Base-by-base conservation (phyloP, 305 asterid species). In the Solanum hybrid region DNA sequence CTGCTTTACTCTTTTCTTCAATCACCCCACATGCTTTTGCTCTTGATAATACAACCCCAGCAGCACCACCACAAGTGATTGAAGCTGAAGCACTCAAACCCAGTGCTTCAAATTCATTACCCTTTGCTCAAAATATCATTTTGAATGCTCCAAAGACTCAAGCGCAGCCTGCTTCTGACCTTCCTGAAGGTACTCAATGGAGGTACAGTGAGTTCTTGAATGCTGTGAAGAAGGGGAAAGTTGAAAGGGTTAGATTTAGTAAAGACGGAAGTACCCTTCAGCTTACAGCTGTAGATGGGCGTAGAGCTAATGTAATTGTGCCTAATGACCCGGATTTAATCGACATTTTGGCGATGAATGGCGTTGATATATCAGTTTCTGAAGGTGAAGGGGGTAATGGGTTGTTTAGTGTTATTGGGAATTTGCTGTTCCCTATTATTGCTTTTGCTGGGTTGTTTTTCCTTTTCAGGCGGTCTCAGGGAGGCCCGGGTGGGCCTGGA, bases 141-240 rank as follows among this genome's bases (percentile, higher is more conserved):
- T 90, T 96, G 92, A 94, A 86, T 82, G 95, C 95, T 24, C 99
- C 99, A 6, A 95, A 96, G 91, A 98, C 98, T 20, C 96, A 94
- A 89, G 88, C 95, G 61, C 96, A 93, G 89, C 74, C 95, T 61
- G 89, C 88, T 6, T 75, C 99, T 4, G 99, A 97, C 89, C 92
- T 97, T 86, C 99, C 99, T 0, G 99, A 97, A 4, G 98, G 98
- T 1, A 91, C 97, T 57, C 95, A 96, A 4, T 97, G 99, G 99
- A 93, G 99, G 4, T 97, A 97, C 93, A 97, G 98, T 61, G 99
- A 97, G 75, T 96, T 97, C 91, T 78, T 97, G 93, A 96, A 97
- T 78, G 98, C 99, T 22, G 98, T 97, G 86, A 96, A 96, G 94
- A 97, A 97, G 93, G 99, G 99, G 11, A 96, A 96, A 90, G 99